Percentiles rank a stretch among this genome's conserved stretches.
Conservation (phyloP, 805 yeast species). For the Tetrapisispora pingtungensis region DNA sequence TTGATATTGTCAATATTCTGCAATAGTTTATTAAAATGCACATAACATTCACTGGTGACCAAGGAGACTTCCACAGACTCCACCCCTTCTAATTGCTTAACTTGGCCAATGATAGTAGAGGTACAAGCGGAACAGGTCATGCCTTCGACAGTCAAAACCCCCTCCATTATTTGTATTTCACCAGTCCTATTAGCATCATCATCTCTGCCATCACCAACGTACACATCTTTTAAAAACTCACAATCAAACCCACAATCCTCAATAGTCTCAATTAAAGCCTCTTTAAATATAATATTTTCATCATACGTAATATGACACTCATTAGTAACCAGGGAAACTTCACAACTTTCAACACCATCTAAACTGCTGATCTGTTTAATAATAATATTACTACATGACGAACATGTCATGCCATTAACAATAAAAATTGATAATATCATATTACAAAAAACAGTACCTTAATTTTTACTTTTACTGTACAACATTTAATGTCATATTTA, state of each 20-base stretch:
- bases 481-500: no score
- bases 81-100: conserved; percentile 44
- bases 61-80: conserved; percentile 52
- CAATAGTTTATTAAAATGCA: conserved; percentile 36
- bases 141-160: conserved; percentile 35
- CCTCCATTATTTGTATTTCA: neutral
- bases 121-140: conserved; percentile 93
- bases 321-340: conserved; percentile 68
- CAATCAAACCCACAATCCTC: conserved; percentile 73
- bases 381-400: conserved; percentile 69
- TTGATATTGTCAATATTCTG: conserved; percentile 30
- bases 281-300: conserved; percentile 21
- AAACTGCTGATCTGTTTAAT: conserved; percentile 40
- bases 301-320: conserved; percentile 51
- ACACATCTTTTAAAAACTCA: conserved; percentile 5
- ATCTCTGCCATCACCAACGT: neutral
- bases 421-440: neutral
- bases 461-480: no score
- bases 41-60: conserved; percentile 61
- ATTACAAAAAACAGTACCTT: neutral
- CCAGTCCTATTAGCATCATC: no score
- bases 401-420: conserved; percentile 84
- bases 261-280: conserved; percentile 39
- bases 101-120: conserved; percentile 49
- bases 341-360: conserved; percentile 42